Conservation (phyloP, 768 basidiomycete genomes). For the Pisolithus sp. region DNA sequence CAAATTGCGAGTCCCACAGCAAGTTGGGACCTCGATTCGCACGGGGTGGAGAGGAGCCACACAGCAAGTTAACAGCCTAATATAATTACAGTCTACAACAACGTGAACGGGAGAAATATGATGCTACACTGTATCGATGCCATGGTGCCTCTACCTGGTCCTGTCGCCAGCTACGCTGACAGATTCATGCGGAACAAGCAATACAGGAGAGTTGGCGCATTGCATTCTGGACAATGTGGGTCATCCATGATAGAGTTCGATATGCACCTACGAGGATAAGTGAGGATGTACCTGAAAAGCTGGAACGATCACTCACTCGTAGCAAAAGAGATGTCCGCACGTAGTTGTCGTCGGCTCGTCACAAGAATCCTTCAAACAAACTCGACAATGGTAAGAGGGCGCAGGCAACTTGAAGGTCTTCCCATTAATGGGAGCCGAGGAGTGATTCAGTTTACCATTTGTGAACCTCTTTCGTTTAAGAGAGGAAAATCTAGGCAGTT, state of each 20-base stretch:
- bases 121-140: too few relatives aligned
- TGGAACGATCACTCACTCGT: constrained; percentile 25
- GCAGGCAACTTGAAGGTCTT: constrained; percentile 6
- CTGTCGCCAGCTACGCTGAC: constrained; percentile 9
- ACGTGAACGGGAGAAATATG: too few relatives aligned
- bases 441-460: constrained; percentile 9
- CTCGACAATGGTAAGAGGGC: constrained; percentile 39
- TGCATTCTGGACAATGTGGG: constrained; percentile 47
- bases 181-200: constrained; percentile 50
- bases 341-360: constrained; percentile 52
- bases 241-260: constrained; percentile 41
- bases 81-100: too few relatives aligned
- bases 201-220: constrained; percentile 45
- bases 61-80: too few relatives aligned
- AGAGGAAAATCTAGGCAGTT: constrained; percentile 26
- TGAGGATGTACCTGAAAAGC: constrained; percentile 27
- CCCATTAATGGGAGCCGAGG: constrained; percentile 2
- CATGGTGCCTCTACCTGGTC: background rate
- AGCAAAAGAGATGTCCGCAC: constrained; percentile 62
- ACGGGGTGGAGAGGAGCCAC: too few relatives aligned
- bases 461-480: constrained; percentile 18
- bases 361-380: constrained; percentile 43
- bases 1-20: too few relatives aligned
- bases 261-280: constrained; percentile 28
- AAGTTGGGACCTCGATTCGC: too few relatives aligned